Base-by-base conservation (phyloP, 1,284 basidiomycete genomes). In the Phellinidium pouzarii region DNA sequence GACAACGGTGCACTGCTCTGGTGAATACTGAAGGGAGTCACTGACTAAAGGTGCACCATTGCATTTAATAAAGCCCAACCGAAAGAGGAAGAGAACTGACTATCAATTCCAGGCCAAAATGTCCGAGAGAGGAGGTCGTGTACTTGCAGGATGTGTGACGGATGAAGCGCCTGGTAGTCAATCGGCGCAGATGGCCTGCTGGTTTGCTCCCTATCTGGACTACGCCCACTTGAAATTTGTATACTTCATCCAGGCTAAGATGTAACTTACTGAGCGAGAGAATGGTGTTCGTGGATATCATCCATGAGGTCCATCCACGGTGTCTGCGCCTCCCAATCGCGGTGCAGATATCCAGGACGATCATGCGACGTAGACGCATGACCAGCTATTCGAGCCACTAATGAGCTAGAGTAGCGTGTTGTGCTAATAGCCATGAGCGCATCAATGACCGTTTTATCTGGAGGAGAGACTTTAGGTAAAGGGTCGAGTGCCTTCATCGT, bases 51-150 rank as follows among this genome's bases (percentile, higher is more conserved):
- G 25, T 17, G 11, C 14, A 31, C n/a, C 22, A 41, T 11, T 19
- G 7, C 19, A n/a, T 36, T 45, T 20, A 22, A 27, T 22, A 48
- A 44, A 14, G 12, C 12, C 22, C 31, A 7, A 26, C 29, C n/a
- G 11, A 11, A 22, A n/a, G 6, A 36, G 55, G 25, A 14, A 20
- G 23, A 23, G 20, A 44, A 56, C 72, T 48, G 50, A 86, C 87
- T 81, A 62, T 87, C 74, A 44, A 90, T 82, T 8, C 83, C 85
- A 11, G 74, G 69, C 87, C 87, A 90, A 64, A 89, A 89, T 0
- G 71, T 74, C 8, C 80, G 72, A 37, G 71, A 66, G 27, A 90
- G 67, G 9, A 89, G 66, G 45, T 84, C 82, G 55, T 90, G 82
- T 3, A 88, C 75, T 64, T 88, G 85, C 37, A 66, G 64, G 4